A percentile compares a stretch with the other conserved stretches of the same genome.
Evolutionary conservation across 192 early-diverging fungal species (phyloP).

Genomic region (Obelidium mucronatum): DNA sequence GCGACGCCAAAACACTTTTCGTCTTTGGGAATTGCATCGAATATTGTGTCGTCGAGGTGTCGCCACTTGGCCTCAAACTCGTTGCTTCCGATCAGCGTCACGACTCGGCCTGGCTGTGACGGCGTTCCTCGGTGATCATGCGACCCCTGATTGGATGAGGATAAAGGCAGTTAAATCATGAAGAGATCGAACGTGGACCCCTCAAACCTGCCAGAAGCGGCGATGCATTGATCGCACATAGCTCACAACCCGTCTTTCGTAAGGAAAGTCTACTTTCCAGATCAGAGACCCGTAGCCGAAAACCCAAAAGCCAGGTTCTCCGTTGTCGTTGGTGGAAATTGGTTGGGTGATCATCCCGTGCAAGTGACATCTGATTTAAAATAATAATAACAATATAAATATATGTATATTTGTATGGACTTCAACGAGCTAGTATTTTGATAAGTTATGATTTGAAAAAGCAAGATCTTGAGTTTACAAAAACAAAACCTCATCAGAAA

Average conservation of each 20-base stretch:
- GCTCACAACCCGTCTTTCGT: constrained; percentile 57
- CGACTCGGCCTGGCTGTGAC: constrained; percentile 79
- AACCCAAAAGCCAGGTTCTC: constrained; percentile 13
- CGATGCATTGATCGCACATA: constrained; percentile 75
- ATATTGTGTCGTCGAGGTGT: constrained; percentile 19
- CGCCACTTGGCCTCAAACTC: constrained; percentile 63
- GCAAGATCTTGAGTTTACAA: too few species aligned
- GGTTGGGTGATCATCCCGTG: too few species aligned
- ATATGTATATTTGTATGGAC: too few species aligned
- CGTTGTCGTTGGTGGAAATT: too few species aligned
- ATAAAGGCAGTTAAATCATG: neutral
- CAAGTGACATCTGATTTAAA: too few species aligned
- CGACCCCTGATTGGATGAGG: constrained; percentile 58
- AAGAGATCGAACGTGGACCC: neutral
- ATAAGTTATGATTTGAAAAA: too few species aligned
- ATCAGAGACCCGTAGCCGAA: constrained; percentile 77
- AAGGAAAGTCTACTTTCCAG: constrained; percentile 77
- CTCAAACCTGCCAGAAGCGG: constrained; percentile 76
- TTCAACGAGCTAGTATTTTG: too few species aligned
- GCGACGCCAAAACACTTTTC: constrained; percentile 55
- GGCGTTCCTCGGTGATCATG: constrained; percentile 89
- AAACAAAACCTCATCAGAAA: too few species aligned
- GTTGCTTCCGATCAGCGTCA: constrained; percentile 78
- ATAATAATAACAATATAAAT: too few species aligned
- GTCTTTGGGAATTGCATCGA: neutral